Conservation (phyloP, 2,329 filamentous ascomycete genomes). For the Penicillium sp. region DNA sequence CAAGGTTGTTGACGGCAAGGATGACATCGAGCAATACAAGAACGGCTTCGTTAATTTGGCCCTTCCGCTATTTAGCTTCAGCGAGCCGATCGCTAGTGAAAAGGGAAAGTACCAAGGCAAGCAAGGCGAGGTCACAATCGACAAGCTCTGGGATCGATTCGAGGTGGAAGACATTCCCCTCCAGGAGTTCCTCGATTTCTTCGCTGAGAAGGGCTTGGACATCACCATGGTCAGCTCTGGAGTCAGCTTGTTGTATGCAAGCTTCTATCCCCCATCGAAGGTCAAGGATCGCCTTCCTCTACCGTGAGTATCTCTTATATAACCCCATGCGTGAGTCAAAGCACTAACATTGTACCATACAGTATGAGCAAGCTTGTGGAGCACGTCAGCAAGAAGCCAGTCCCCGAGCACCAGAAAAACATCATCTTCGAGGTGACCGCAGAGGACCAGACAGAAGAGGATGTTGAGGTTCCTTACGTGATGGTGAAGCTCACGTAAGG, state of each 20-base stretch:
- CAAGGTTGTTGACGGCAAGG: slow-evolving; percentile 95
- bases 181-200: slow-evolving; percentile 76
- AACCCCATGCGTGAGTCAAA: neutral
- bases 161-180: slow-evolving; percentile 85
- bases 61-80: slow-evolving; percentile 96
- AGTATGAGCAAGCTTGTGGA: slow-evolving; percentile 88
- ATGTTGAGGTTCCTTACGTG: slow-evolving; percentile 95
- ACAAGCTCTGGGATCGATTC: slow-evolving; percentile 98
- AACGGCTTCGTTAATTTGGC: slow-evolving; percentile 98
- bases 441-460: slow-evolving; percentile 83
- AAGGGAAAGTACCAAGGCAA: slow-evolving; percentile 86
- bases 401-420: slow-evolving; percentile 89
- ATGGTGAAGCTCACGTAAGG: slow-evolving; percentile 68
- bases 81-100: slow-evolving; percentile 88
- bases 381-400: slow-evolving; percentile 84
- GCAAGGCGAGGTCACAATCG: slow-evolving; percentile 72
- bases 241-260: slow-evolving; percentile 89
- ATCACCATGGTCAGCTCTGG: slow-evolving; percentile 97
- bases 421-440: slow-evolving; percentile 95
- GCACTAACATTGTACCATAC: slow-evolving; percentile 27
- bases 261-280: slow-evolving; percentile 82
- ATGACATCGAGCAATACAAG: slow-evolving; percentile 98
- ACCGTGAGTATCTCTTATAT: slow-evolving; percentile 51
- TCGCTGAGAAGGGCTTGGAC: slow-evolving; percentile 74
- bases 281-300: slow-evolving; percentile 77